Evolutionary conservation across 129 eudicot species (phyloP), one percentile per base, ranked within the genome.

Genomic region (Lonicera japonica): DNA sequence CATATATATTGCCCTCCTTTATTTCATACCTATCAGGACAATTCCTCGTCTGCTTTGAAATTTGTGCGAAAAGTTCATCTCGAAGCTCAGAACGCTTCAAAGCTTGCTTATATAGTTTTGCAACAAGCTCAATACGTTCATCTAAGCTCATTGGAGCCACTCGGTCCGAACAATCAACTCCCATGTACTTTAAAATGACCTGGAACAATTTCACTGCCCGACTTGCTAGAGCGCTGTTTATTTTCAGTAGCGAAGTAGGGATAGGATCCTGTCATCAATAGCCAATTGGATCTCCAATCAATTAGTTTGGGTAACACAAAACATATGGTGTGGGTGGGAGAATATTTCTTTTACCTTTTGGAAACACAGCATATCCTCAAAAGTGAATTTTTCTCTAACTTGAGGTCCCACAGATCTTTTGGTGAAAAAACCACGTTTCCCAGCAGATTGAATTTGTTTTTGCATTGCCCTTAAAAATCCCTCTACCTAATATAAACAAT

Each of bases 311-410:
- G 34, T 67, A 45, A 46, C 29, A 52, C 36, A 78, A 38, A 14
- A 45, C 56, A 41, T 29, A 29, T 1, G 36, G 36, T 29, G 2
- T 6, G 6, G 2, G 6, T 29, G 36, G 36, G 6, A 29, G 36
- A 29, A 6, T 29, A 29, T 29, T 29, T 2, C 21, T 43, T 63
- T 72, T 75, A 79, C 99, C 95, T 78, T 94, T 63, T 94, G 99
- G 77, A 88, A 94, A 77, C 95, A 88, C 66, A 94, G 68, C 99
- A 94, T 94, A 68, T 88, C 96, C 83, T 88, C 99, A 75, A 94
- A 94, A 55, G 92, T 94, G 68, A 85, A 88, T 67, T 83, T 94
- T 52, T 88, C 92, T 16, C 89, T 84, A 60, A 68, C 75, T 60
- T 88, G 99, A 8, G 86, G 76, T 43, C 99, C 94, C 58, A 78